Evolutionary conservation across 2,329 filamentous ascomycete genomes (phyloP).

Genomic region (Penicillium sp.): DNA sequence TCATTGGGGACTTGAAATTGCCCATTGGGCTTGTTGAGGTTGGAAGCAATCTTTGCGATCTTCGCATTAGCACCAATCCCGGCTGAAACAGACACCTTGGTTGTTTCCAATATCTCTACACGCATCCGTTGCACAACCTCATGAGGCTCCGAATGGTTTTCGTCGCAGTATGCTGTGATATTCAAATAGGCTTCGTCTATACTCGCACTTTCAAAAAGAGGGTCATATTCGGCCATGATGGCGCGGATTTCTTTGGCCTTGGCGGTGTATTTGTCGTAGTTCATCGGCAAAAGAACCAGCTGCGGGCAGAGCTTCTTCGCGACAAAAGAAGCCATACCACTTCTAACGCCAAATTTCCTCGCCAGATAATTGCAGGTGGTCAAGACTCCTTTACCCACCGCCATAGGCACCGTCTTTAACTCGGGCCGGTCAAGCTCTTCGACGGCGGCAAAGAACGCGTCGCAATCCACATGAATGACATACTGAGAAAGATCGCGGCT

Average conservation of each 20-base stretch:
- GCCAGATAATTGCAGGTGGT: slow-evolving; percentile 85
- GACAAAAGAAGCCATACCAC: slow-evolving; percentile 94
- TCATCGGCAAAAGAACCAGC: slow-evolving; percentile 76
- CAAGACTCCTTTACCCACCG: slow-evolving; percentile 73
- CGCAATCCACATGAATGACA: slow-evolving; percentile 91
- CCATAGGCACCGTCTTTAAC: slow-evolving; percentile 82
- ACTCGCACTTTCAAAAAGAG: slow-evolving; percentile 86
- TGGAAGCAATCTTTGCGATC: slow-evolving; percentile 92
- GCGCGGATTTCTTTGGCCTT: slow-evolving; percentile 86
- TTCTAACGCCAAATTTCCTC: slow-evolving; percentile 83
- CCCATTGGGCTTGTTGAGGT: slow-evolving; percentile 94
- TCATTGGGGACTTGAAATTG: slow-evolving; percentile 77
- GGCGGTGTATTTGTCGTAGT: slow-evolving; percentile 85
- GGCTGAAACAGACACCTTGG: slow-evolving; percentile 85
- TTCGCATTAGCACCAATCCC: slow-evolving; percentile 93
- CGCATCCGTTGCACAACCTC: slow-evolving; percentile 77
- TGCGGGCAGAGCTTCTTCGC: slow-evolving; percentile 91
- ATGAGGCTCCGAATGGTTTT: slow-evolving; percentile 66
- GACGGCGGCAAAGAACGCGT: slow-evolving; percentile 95
- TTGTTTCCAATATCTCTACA: slow-evolving; percentile 69
- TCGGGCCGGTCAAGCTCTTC: slow-evolving; percentile 83
- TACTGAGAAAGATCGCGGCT: slow-evolving; percentile 77
- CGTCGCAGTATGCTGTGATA: slow-evolving; percentile 78
- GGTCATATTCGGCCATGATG: slow-evolving; percentile 82
- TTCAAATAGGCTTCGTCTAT: slow-evolving; percentile 97